phyloP scores from a whole-genome alignment of 2,329 filamentous ascomycete genomes.

The Dothideomycetes sp. region DNA sequence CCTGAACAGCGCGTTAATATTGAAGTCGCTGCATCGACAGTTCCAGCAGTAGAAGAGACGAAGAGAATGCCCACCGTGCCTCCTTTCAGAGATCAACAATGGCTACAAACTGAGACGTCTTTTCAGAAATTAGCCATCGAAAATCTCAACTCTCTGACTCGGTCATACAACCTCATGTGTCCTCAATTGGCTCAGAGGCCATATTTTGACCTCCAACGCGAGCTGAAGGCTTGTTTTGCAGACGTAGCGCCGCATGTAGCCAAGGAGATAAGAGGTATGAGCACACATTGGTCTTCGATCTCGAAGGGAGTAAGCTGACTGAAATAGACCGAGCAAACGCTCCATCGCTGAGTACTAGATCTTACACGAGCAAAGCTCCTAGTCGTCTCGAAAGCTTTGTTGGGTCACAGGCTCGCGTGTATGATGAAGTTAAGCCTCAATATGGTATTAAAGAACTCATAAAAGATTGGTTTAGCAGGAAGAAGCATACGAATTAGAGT shows the following conservation, averaged over 20 bases:
- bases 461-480: conserved; percentile 57
- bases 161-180: conserved; percentile 91
- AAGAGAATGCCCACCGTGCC: conserved; percentile 12
- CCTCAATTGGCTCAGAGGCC: conserved; percentile 87
- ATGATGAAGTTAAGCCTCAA: conserved; percentile 62
- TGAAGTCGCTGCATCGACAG: conserved; percentile 1
- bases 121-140: conserved; percentile 69
- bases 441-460: conserved; percentile 89
- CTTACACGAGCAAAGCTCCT: conserved; percentile 32
- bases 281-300: too few relatives aligned
- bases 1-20: conserved; percentile 12
- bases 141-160: conserved; percentile 66
- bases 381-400: conserved; percentile 54
- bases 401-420: conserved; percentile 47
- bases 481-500: conserved; percentile 7
- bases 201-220: conserved; percentile 74
- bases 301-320: too few relatives aligned
- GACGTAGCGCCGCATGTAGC: conserved; percentile 73
- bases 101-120: conserved; percentile 59
- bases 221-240: conserved; percentile 70
- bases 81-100: conserved; percentile 66
- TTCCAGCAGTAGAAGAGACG: conserved; percentile 2
- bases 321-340: conserved; percentile 48
- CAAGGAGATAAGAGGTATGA: conserved; percentile 51
- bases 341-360: conserved; percentile 29